Percentiles rank a stretch among this genome's conserved stretches.
Conservation (phyloP, 805 yeast genomes). For the Candida rishiriensis region DNA sequence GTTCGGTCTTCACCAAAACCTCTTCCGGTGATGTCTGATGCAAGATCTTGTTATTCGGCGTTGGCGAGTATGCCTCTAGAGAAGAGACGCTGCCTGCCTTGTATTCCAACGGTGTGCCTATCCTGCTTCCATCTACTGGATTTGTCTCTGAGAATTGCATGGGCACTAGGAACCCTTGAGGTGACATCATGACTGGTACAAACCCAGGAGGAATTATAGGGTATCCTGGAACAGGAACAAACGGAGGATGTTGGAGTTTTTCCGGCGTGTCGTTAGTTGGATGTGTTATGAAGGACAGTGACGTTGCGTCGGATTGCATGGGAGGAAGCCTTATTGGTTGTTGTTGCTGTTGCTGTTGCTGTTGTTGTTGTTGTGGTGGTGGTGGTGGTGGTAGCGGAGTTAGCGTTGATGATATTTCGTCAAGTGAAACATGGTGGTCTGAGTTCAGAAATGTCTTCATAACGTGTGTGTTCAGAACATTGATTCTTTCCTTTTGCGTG, state of each 20-base stretch:
- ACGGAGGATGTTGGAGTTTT: conserved; percentile 11
- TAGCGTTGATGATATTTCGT: not conserved
- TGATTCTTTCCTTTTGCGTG: not conserved
- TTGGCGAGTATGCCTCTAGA: no score
- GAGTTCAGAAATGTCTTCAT: not conserved
- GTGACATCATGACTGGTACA: conserved; percentile 29
- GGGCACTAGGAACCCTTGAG: conserved; percentile 26
- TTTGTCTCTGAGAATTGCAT: conserved; percentile 15
- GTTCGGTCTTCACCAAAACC: no score
- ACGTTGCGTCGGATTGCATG: conserved; percentile 2
- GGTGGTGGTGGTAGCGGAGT: not conserved
- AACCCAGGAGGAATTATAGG: conserved; percentile 26
- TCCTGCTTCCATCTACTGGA: not conserved
- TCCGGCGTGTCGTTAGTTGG: not conserved
- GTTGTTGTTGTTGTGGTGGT: conserved; percentile 9
- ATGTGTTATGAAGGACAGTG: not conserved
- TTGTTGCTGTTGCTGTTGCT: conserved; percentile 15
- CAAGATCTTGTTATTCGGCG: no score
- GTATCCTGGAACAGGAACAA: conserved; percentile 19
- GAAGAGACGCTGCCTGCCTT: no score
- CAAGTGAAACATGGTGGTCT: not conserved
- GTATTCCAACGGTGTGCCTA: no score
- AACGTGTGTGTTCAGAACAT: not conserved
- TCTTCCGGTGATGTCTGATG: no score
- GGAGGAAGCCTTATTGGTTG: conserved; percentile 4